Evolutionary conservation across 2,329 filamentous ascomycete genomes (phyloP), one percentile per base, ranked within the genome.

Genomic region (Cercospora sp.): DNA sequence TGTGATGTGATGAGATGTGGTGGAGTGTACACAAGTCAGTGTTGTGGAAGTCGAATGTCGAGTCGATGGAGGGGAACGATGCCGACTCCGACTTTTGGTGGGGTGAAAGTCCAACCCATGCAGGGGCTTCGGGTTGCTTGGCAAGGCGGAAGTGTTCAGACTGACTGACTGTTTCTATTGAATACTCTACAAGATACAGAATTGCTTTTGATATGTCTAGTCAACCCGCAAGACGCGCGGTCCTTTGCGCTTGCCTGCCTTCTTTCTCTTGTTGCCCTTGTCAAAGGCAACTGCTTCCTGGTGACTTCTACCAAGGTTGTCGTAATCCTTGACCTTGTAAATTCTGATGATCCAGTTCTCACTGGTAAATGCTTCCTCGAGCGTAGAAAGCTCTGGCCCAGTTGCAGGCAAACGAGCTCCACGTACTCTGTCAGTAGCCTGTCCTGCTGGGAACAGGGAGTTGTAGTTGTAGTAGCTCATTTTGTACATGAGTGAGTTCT

Each of bases 311-410:
- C 93, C 94, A 72, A 99, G 85, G 80, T 98, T 98, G 83, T 99
- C 95, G 68, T 97, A 89, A 76, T 97, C 94, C 85, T 99, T 99
- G 83, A 99, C 95, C 87, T 99, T 99, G 87, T 97, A 99, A 78
- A 99, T 97, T 72, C 95, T 88, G 79, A 99, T 98, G 80, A 99
- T 99, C 95, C 95, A 99, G 87, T 99, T 99, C 85, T 99, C 95
- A 77, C 93, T 97, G 65, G 96, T 99, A 80, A 96, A 99, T 9
- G 95, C 95, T 83, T 99, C 95, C 79, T 99, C 95, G 58, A 99
- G 82, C 4, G 91, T 95, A 81, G 91, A 93, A 67, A 99, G 89
- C 69, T 91, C 87, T 8, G 95, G 95, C 1, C 92, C 90, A 73
- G 93, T 86, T 12, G 92, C 88, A n/a, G 95, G 96, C 62, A 98